Conservation (phyloP, 306 rosid species). For the Echinosophora koreensis region DNA sequence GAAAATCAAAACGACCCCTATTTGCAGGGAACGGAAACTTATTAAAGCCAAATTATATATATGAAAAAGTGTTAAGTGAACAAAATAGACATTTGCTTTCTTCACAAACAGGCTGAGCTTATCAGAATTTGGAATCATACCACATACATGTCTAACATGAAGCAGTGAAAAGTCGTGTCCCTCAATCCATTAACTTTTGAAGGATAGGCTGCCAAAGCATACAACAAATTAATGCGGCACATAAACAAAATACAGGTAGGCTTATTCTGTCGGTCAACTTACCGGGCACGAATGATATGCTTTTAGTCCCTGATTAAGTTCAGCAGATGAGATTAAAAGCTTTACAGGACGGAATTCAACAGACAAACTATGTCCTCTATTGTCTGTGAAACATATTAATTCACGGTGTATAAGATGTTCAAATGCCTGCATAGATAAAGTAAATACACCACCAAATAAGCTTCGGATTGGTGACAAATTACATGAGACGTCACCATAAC, state of each 20-base stretch:
- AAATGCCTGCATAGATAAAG: conserved; percentile 73
- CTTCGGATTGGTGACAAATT: neutral
- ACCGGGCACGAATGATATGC: conserved; percentile 80
- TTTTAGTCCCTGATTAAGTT: conserved; percentile 74
- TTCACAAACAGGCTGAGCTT: conserved; percentile 24
- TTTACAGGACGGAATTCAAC: conserved; percentile 80
- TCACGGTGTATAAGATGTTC: conserved; percentile 86
- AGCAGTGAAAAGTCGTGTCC: conserved; percentile 39
- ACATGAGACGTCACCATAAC: conserved; percentile 10
- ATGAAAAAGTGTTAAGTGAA: neutral
- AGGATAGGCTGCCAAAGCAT: conserved; percentile 69
- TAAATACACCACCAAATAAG: conserved; percentile 30
- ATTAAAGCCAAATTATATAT: neutral
- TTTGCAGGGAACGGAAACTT: no score
- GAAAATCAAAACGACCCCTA: no score
- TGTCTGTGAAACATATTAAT: conserved; percentile 78
- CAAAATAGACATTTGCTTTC: conserved; percentile 9
- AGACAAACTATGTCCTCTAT: conserved; percentile 70
- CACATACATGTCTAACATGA: conserved; percentile 22
- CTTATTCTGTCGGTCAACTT: conserved; percentile 51
- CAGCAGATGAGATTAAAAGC: conserved; percentile 70
- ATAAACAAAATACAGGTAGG: neutral
- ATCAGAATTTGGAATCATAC: conserved; percentile 28
- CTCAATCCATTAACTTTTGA: conserved; percentile 60
- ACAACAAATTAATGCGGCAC: conserved; percentile 32